Evolutionary conservation across 495 filamentous ascomycete species (phyloP), one percentile per base, ranked within the genome.

Genomic region (Penicillium odoratum): DNA sequence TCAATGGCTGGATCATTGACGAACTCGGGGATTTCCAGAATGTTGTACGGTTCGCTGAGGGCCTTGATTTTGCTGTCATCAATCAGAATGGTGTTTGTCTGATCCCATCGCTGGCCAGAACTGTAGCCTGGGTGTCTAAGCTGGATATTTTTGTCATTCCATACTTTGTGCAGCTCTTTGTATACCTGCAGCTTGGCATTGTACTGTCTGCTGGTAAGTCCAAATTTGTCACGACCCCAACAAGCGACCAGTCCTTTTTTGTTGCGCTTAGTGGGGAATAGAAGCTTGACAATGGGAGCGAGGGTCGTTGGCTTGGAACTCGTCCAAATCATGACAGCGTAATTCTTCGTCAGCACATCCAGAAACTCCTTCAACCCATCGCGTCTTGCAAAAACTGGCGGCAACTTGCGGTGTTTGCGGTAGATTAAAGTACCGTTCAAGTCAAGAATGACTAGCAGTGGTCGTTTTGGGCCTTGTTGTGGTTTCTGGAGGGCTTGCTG

Each of bases 301-400:
- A 96, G 88, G 53, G 93, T 98, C 7, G 72, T 56, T 0, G 86
- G 86, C 28, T 76, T 80, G 0, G 95, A 92, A 45, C 89, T 93
- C 0, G 92, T 95, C 93, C 94, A 98, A 53, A 98, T 82, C 74
- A 96, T 89, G 15, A 96, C 87, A 31, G 70, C 77, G 75, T 92
- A 90, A 28, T 84, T 83, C 16, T 78, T 61, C 50, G 92, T 75
- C 58, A 88, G 76, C 60, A 88, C 85, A 1, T 73, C 51, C 0
- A 98, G 72, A 74, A 98, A 98, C 0, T 69, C 29, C 1, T 71
- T 48, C 0, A 93, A 79, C 31, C 78, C 76, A 0, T 88, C 87
- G 4, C 94, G 52, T 85, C 46, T 76, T 68, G 3, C 78, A 65
- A 67, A 89, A 88, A n/a, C 63, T 0, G 71, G 75, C 0, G 86